phyloP scores from a whole-genome alignment of 1,284 basidiomycete species.

The Ustilago lituana region DNA sequence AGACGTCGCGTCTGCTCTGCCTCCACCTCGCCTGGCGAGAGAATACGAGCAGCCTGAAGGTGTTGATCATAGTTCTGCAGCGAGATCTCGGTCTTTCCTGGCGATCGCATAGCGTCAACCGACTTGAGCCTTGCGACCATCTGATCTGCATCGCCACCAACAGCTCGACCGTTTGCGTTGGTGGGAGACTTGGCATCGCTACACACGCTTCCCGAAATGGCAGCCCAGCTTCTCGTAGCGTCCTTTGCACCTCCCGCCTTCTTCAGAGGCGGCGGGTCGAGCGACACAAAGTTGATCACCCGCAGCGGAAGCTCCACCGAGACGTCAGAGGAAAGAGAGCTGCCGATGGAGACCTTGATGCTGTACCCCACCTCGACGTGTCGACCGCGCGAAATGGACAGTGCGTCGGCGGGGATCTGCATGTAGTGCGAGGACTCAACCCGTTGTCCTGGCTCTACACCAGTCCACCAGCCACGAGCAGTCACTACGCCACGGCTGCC shows the following conservation, averaged over 20 bases:
- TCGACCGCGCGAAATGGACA: slow-evolving; percentile 79
- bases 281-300: slow-evolving; percentile 81
- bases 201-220: slow-evolving; percentile 10
- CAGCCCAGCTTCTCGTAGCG: slow-evolving; percentile 19
- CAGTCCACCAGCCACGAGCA: slow-evolving; percentile 64
- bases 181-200: slow-evolving; percentile 8
- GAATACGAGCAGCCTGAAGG: slow-evolving; percentile 17
- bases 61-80: slow-evolving; percentile 38
- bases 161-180: slow-evolving; percentile 7
- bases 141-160: slow-evolving; percentile 16
- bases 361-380: slow-evolving; percentile 83
- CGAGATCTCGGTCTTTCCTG: slow-evolving; percentile 47
- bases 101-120: slow-evolving; percentile 59
- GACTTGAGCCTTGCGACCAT: slow-evolving; percentile 59
- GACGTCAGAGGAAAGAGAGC: slow-evolving; percentile 75
- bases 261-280: slow-evolving; percentile 76
- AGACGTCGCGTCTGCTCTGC: slow-evolving; percentile 29
- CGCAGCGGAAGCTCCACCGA: slow-evolving; percentile 77
- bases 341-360: slow-evolving; percentile 78
- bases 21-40: slow-evolving; percentile 24
- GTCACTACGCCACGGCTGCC: slow-evolving; percentile 57
- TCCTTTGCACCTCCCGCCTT: slow-evolving; percentile 17
- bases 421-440: slow-evolving; percentile 63
- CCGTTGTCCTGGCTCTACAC: slow-evolving; percentile 52
- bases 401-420: slow-evolving; percentile 72